Conservation (phyloP, 306 rosid genomes). For the Vicia faba region DNA sequence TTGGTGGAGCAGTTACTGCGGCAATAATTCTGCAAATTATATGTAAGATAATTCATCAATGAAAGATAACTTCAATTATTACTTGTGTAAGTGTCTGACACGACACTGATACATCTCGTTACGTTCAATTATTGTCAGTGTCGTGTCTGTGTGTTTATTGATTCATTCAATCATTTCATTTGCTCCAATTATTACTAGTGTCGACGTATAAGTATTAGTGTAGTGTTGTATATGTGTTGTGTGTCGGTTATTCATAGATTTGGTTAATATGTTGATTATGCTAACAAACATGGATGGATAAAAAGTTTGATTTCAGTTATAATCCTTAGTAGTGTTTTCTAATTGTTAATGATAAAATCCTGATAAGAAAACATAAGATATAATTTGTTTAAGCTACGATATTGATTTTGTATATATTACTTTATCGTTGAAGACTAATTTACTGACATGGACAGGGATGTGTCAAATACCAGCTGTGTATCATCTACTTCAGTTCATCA, state of each 20-base stretch:
- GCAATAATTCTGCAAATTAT: conserved; percentile 37
- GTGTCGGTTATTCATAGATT: no score
- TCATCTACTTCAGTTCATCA: conserved; percentile 40
- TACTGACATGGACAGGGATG: conserved; percentile 44
- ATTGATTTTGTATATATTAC: conserved; percentile 21
- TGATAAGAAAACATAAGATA: conserved; percentile 15
- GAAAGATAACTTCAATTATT: background rate
- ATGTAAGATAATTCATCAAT: conserved; percentile 54
- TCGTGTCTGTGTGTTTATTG: no score
- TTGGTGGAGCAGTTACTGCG: conserved; percentile 48
- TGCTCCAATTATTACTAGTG: no score
- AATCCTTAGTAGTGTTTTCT: conserved; percentile 23
- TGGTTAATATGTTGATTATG: background rate
- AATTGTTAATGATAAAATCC: conserved; percentile 4
- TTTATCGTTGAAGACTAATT: conserved; percentile 22
- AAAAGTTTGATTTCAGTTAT: conserved; percentile 11
- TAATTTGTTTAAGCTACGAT: conserved; percentile 19
- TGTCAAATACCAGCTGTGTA: conserved; percentile 34
- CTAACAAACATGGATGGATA: conserved; percentile 15
- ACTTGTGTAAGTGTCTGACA: no score
- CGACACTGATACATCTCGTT: no score
- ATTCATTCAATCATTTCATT: no score
- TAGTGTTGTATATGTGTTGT: no score
- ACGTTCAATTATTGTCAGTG: no score
- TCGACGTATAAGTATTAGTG: no score